A percentile compares a stretch with the other conserved stretches of the same genome.
phyloP scores from a whole-genome alignment of 2,329 filamentous ascomycete genomes.

The Cercospora zeae-maydis region DNA sequence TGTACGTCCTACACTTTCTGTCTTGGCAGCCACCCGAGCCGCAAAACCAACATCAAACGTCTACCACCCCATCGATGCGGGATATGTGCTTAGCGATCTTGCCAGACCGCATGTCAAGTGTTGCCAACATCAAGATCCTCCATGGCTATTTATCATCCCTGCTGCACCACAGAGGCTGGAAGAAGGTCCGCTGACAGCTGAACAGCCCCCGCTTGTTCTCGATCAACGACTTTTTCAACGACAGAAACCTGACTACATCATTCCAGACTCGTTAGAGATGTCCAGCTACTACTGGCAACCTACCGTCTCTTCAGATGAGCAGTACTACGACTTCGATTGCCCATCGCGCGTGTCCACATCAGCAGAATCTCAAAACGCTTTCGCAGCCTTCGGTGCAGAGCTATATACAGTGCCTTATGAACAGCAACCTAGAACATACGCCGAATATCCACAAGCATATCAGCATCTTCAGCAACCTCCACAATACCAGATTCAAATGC shows the following conservation, averaged over 20 bases:
- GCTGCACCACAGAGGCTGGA: background rate
- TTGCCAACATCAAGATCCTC: background rate
- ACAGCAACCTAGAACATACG: conserved; percentile 8
- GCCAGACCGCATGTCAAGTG: background rate
- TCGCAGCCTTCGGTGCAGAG: conserved; percentile 10
- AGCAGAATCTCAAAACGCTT: conserved; percentile 6
- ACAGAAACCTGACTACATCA: conserved; percentile 9
- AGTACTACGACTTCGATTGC: conserved; percentile 18
- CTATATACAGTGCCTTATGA: conserved; percentile 2
- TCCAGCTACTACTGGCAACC: conserved; percentile 24
- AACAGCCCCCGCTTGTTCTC: conserved; percentile 4
- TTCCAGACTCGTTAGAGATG: conserved; percentile 14
- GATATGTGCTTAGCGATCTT: conserved; percentile 6
- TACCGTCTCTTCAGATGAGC: conserved; percentile 13
- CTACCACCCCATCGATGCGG: background rate
- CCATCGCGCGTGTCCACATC: conserved; percentile 10
- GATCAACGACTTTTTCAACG: conserved; percentile 5
- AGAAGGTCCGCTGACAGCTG: conserved; percentile 7
- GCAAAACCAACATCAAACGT: background rate
- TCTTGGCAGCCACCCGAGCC: background rate
- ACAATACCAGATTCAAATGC: conserved; percentile 10
- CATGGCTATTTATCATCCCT: background rate
- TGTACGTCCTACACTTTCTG: background rate
- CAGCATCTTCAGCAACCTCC: conserved; percentile 13
- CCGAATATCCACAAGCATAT: conserved; percentile 11